Evolutionary conservation across 1,139 yeast species (phyloP).

Genomic region (Blastobotrys persicus): DNA sequence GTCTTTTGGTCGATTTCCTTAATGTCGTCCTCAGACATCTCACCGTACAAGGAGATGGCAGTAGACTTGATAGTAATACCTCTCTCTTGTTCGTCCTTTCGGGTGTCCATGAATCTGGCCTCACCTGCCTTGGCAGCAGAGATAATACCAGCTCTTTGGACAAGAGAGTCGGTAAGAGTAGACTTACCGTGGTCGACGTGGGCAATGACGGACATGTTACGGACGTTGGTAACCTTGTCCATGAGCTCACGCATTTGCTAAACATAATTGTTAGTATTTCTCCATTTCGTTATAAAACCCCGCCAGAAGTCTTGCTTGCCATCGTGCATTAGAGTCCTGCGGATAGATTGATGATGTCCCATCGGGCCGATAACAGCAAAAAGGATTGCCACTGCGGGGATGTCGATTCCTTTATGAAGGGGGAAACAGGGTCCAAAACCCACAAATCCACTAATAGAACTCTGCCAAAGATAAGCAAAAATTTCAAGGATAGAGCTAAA

Average conservation of each 20-base stretch:
- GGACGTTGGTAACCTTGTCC: constrained; percentile 99
- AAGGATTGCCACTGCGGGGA: not conserved
- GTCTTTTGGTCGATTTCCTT: constrained; percentile 97
- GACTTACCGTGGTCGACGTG: constrained; percentile 99
- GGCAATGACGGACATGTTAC: constrained; percentile 99
- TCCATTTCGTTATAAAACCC: not conserved
- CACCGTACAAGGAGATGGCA: constrained; percentile 93
- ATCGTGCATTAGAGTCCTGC: not conserved
- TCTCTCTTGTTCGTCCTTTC: constrained; percentile 99
- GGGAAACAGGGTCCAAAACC: not conserved
- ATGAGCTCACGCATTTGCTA: constrained; percentile 93
- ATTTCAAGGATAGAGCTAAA: too few species aligned
- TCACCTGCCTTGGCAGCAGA: constrained; percentile 99
- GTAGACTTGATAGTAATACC: constrained; percentile 99
- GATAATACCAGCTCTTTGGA: constrained; percentile 98
- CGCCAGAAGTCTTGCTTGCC: not conserved
- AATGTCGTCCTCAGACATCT: constrained; percentile 85
- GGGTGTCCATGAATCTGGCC: constrained; percentile 99
- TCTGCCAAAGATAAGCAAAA: not conserved
- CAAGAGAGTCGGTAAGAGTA: constrained; percentile 97
- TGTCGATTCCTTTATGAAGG: not conserved
- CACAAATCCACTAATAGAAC: not conserved
- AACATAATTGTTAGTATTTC: constrained; percentile 10
- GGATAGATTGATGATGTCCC: not conserved
- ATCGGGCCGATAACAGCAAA: not conserved